Evolutionary conservation across 2,329 filamentous ascomycete species (phyloP), one percentile per base, ranked within the genome.

Genomic region (Fusarium chuoi): DNA sequence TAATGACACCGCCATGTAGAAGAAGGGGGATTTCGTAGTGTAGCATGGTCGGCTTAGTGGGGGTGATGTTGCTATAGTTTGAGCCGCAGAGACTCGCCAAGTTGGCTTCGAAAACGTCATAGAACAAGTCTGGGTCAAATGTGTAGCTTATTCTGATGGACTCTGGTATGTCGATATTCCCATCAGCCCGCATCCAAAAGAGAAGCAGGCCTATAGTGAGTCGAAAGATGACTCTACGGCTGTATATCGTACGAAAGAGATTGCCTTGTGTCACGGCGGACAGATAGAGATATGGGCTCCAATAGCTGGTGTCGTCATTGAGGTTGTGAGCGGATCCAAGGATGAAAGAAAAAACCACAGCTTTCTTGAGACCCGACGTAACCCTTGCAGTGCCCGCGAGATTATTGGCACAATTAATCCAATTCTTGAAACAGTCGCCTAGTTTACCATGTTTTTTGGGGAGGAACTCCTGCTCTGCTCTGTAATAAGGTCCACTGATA

Each of bases 271-370:
- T 52, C 9, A 2, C 1, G n/a, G 10, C 3, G 5, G 49, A 52
- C 8, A 52, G 33, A 20, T 8, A 36, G n/a, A 52, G 49, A 22
- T 52, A 52, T 35, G 49, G 33, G 33, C n/a, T 36, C 49, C 49
- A 52, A 26, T 36, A 17, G 24, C 26, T 38, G 17, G 18, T 15
- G 39, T 15, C 39, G 39, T 10, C 39, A 42, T 10, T 8, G 45
- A 28, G 4, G 6, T 30, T 30, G 28, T 30, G 9, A 17, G 7
- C 5, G 28, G 5, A n/a, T 13, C 22, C 22, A 33, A 49, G 22
- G 28, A 22, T 6, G 28, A 52, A 52, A 52, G 49, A 52, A 52
- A 52, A 7, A 14, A 52, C 49, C n/a, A 36, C 49, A 52, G 49
- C 49, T 1, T 10, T 52, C 33, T 36, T 36, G 49, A 46, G 30